phyloP scores from a whole-genome alignment of 495 filamentous ascomycete genomes.

The Darksidea phi region DNA sequence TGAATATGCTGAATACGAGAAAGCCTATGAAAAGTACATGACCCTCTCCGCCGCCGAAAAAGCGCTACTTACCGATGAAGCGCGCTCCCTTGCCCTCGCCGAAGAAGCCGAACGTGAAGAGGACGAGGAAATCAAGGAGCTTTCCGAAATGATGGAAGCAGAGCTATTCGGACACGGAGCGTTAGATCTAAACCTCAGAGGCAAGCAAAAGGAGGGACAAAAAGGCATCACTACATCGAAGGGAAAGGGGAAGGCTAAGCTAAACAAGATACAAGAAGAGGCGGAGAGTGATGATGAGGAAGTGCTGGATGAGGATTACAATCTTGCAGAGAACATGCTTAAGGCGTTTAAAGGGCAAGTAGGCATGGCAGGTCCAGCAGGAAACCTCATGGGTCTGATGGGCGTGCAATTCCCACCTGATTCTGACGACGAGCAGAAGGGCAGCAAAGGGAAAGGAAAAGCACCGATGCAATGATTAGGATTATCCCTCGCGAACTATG shows the following conservation, averaged over 20 bases:
- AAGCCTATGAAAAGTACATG: slow-evolving; percentile 59
- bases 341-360: slow-evolving; percentile 87
- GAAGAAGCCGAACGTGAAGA: slow-evolving; percentile 41
- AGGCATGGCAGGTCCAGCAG: slow-evolving; percentile 77
- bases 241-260: slow-evolving; percentile 34
- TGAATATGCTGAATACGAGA: slow-evolving; percentile 67
- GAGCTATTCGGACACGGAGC: slow-evolving; percentile 79
- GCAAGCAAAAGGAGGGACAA: slow-evolving; percentile 10
- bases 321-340: slow-evolving; percentile 86
- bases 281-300: slow-evolving; percentile 43
- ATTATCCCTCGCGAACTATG: too few species aligned
- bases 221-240: slow-evolving; percentile 18
- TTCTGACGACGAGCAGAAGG: slow-evolving; percentile 52
- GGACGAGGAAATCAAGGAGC: slow-evolving; percentile 62
- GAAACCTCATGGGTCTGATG: slow-evolving; percentile 84
- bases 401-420: slow-evolving; percentile 76
- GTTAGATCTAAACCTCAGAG: slow-evolving; percentile 57
- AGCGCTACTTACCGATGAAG: slow-evolving; percentile 17
- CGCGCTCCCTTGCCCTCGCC: slow-evolving; percentile 16
- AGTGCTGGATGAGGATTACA: slow-evolving; percentile 76
- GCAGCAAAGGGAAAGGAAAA: neutral
- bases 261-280: slow-evolving; percentile 21
- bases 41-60: slow-evolving; percentile 25
- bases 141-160: slow-evolving; percentile 74
- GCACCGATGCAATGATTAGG: neutral